Evolutionary conservation across 371 early-diverging fungal genomes (phyloP), one percentile per base, ranked within the genome.

Genomic region (Mortierella sp.): DNA sequence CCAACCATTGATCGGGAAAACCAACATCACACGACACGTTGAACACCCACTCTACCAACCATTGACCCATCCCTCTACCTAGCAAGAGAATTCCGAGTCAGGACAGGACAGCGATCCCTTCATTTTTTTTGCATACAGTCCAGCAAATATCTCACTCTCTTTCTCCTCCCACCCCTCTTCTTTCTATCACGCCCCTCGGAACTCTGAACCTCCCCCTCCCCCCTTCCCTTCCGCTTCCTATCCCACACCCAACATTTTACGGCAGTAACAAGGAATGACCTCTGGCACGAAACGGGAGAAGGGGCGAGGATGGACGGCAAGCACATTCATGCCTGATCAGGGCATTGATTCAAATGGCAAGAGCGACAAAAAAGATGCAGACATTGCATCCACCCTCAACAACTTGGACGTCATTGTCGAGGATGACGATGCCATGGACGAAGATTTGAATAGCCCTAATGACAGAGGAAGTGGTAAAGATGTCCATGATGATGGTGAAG

Each of bases 291-390:
- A 76, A 51, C 50, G 66, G 66, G 80, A 79, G 55, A 70, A 79
- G 46, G 57, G 56, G 26, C 69, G 80, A 28, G 62, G 58, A 45
- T 79, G 80, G 80, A 79, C 74, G 2, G 64, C 74, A 2, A 66
- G 57, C 45, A 72, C 73, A 12, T 79, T 73, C 52, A 23, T 70
- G 7, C 61, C 75, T 1, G 70, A 75, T 23, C 37, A 37, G 37
- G 37, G 37, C 9, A 3, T 37, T 9, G 37, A 37, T 9, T 37
- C 37, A 5, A 37, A 37, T 37, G 37, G 37, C 37, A 37, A 37
- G 37, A 37, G 37, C 37, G 37, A 37, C 37, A 37, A 37, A 37
- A 37, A 37, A 37, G 37, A 37, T 37, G 37, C 37, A 37, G 37
- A 37, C 37, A 52, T 48, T 50, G 37, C 29, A 57, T 29, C 29